Evolutionary conservation across 257 asterid genomes (phyloP).

Genomic region (Nyctanthes arbortristis): DNA sequence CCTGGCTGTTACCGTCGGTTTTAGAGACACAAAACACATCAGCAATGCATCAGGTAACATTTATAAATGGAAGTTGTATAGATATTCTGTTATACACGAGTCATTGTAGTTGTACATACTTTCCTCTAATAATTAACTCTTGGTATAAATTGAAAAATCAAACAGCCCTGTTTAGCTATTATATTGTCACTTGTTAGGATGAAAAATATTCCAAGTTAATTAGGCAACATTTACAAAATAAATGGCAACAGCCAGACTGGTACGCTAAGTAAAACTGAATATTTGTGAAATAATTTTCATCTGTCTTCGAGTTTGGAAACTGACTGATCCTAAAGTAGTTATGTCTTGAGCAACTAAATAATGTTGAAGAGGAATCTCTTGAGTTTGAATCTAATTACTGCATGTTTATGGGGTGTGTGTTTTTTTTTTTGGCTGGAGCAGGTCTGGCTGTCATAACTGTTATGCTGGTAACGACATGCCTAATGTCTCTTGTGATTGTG

Average conservation of each 20-base stretch:
- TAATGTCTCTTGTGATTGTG: conserved; percentile 88
- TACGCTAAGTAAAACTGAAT: too few species aligned
- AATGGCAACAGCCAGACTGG: too few species aligned
- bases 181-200: too few species aligned
- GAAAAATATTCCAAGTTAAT: too few species aligned
- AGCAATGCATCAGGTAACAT: conserved; percentile 89
- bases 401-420: conserved; percentile 19
- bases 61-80: background rate
- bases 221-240: too few species aligned
- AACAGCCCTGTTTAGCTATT: too few species aligned
- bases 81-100: background rate
- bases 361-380: too few species aligned
- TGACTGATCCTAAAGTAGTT: background rate
- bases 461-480: conserved; percentile 93
- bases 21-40: conserved; percentile 88
- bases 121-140: too few species aligned
- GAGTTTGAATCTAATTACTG: background rate
- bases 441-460: conserved; percentile 97
- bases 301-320: background rate
- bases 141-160: too few species aligned
- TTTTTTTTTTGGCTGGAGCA: conserved; percentile 33
- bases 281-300: too few species aligned
- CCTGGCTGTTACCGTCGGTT: conserved; percentile 89
- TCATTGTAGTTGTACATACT: too few species aligned
- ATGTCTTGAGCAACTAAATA: background rate